These are phyloP conservation scores for Paradendryphiella salina DNA, from an alignment of 2,329 filamentous ascomycete species.

Conservation along the genomic window DNA sequence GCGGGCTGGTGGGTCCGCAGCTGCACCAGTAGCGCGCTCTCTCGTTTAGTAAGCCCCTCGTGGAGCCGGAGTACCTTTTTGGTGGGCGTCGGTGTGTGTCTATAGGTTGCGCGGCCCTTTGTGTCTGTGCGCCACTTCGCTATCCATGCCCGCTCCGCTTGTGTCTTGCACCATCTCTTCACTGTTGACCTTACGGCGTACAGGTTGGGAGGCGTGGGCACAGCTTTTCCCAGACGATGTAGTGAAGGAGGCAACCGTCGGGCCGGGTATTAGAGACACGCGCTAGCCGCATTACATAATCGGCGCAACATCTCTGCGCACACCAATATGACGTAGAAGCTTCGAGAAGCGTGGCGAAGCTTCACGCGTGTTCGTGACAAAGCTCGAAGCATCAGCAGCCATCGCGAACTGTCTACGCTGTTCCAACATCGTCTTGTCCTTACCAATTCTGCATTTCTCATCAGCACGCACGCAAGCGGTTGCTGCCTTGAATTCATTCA, in stretches of 20 bases:
- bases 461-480: conserved; percentile 26
- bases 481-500: conserved; percentile 31
- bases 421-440: conserved; percentile 36
- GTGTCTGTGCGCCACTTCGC: conserved; percentile 1
- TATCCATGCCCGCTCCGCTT: conserved; percentile 8
- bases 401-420: conserved; percentile 21
- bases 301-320: conserved; percentile 4
- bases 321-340: conserved; percentile 16
- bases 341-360: conserved; percentile 34
- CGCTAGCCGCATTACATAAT: conserved; percentile 28
- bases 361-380: conserved; percentile 27
- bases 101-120: conserved; percentile 16
- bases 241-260: not conserved
- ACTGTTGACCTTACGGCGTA: conserved; percentile 5
- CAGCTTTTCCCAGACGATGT: too few relatives aligned
- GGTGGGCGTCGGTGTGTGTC: conserved; percentile 9
- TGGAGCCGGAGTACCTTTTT: conserved; percentile 5
- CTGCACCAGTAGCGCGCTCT: conserved; percentile 22
- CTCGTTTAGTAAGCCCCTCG: conserved; percentile 16
- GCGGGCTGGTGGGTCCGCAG: conserved; percentile 12
- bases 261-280: too few relatives aligned
- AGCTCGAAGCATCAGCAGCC: conserved; percentile 32
- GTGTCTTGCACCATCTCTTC: conserved; percentile 13
- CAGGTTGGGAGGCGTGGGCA: conserved; percentile 5
- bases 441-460: conserved; percentile 38